Evolutionary conservation across 306 rosid species (phyloP).

Genomic region (Abrus pulchellus): DNA sequence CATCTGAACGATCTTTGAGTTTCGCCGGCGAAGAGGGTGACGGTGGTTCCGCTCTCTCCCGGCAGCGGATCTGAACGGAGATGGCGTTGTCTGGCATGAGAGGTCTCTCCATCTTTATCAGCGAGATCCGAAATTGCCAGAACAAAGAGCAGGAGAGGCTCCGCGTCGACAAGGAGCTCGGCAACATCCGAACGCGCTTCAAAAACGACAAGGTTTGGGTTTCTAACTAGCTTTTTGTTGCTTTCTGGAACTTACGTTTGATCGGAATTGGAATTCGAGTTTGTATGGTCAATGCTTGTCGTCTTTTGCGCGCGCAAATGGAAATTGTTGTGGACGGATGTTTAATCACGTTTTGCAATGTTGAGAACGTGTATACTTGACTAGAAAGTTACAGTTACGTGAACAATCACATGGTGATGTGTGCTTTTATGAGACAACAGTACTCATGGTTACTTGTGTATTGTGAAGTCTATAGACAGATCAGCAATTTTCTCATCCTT

Average conservation of each 20-base stretch:
- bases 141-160: constrained; percentile 82
- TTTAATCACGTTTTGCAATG: constrained; percentile 3
- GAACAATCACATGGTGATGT: neutral
- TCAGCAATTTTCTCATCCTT: constrained; percentile 12
- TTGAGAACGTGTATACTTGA: neutral
- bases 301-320: neutral
- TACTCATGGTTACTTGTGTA: neutral
- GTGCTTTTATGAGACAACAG: neutral
- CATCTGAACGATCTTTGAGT: constrained; percentile 35
- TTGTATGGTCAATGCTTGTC: neutral
- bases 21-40: constrained; percentile 41
- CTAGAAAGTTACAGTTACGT: neutral
- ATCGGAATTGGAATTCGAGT: neutral
- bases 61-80: constrained; percentile 67
- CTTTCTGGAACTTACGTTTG: neutral
- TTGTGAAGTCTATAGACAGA: constrained; percentile 6
- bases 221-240: neutral
- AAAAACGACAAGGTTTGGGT: constrained; percentile 80
- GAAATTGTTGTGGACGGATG: neutral
- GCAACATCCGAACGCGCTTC: constrained; percentile 77
- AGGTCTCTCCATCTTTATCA: constrained; percentile 83
- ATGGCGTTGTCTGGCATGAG: constrained; percentile 84
- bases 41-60: constrained; percentile 32
- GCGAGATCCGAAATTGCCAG: constrained; percentile 78
- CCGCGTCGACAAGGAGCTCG: constrained; percentile 90